phyloP scores from a whole-genome alignment of 768 basidiomycete genomes.

The Rubroboletus pulcherrimus region DNA sequence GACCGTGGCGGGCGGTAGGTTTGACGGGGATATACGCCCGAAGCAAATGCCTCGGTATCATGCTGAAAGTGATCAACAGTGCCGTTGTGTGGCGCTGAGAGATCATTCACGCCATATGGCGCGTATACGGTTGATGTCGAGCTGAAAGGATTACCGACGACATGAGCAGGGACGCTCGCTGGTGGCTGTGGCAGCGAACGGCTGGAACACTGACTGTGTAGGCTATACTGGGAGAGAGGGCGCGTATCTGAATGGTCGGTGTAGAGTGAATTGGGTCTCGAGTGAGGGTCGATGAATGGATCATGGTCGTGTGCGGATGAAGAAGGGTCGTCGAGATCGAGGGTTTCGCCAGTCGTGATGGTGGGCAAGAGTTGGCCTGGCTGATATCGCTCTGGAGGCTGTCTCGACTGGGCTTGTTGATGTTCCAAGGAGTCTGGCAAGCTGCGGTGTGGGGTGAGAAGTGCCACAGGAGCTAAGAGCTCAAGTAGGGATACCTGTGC shows the following conservation, averaged over 20 bases:
- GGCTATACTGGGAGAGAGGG: conserved; percentile 35
- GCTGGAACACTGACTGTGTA: conserved; percentile 35
- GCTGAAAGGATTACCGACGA: conserved; percentile 25
- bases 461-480: not conserved
- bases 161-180: conserved; percentile 6
- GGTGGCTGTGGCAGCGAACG: conserved; percentile 28
- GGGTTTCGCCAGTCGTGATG: conserved; percentile 62
- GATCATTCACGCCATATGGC: conserved; percentile 15
- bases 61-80: conserved; percentile 56
- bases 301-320: conserved; percentile 31
- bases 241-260: conserved; percentile 27
- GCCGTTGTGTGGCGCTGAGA: conserved; percentile 33
- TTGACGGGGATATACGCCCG: conserved; percentile 51
- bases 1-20: conserved; percentile 55
- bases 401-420: conserved; percentile 2
- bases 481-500: conserved; percentile 2
- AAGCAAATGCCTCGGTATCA: conserved; percentile 67
- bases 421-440: conserved; percentile 5
- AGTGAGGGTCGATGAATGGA: conserved; percentile 27
- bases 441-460: conserved; percentile 6
- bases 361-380: conserved; percentile 60
- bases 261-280: conserved; percentile 24
- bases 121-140: conserved; percentile 12
- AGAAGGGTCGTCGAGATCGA: conserved; percentile 44
- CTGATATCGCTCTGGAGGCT: conserved; percentile 42